phyloP scores from a whole-genome alignment of 768 basidiomycete species.

The Mycena rosella region DNA sequence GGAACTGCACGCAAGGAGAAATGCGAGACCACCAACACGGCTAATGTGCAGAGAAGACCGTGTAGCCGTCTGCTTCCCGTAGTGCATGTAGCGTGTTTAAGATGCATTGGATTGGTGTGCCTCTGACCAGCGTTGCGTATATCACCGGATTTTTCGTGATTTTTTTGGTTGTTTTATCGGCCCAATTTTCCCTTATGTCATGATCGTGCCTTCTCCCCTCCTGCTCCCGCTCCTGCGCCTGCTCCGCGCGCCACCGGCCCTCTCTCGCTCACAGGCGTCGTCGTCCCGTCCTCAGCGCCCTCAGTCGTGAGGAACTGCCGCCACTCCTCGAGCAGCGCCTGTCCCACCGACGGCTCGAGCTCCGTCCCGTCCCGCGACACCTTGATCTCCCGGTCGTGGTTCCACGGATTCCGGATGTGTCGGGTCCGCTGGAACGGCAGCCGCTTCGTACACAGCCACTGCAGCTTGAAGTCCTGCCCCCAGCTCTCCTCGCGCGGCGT shows the following conservation, averaged over 20 bases:
- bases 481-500: conserved; percentile 56
- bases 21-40: conserved; percentile 22
- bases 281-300: conserved; percentile 19
- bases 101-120: conserved; percentile 34
- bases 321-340: conserved; percentile 81
- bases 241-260: conserved; percentile 1
- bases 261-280: conserved; percentile 10
- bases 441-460: conserved; percentile 82
- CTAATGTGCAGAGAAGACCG: conserved; percentile 29
- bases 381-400: conserved; percentile 85
- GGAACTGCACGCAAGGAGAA: conserved; percentile 1
- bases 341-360: conserved; percentile 83
- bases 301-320: conserved; percentile 43
- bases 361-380: conserved; percentile 94
- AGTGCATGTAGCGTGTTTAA: conserved; percentile 28
- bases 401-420: conserved; percentile 93
- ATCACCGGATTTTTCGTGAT: conserved; percentile 23
- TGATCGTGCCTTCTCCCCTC: conserved; percentile 39
- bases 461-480: conserved; percentile 85
- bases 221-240: conserved; percentile 6
- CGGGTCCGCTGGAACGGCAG: conserved; percentile 83
- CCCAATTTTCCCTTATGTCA: conserved; percentile 43
- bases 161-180: conserved; percentile 16
- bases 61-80: conserved; percentile 17
- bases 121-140: conserved; percentile 34